phyloP scores from a whole-genome alignment of 2,329 filamentous ascomycete species.

The Calonectria montana region DNA sequence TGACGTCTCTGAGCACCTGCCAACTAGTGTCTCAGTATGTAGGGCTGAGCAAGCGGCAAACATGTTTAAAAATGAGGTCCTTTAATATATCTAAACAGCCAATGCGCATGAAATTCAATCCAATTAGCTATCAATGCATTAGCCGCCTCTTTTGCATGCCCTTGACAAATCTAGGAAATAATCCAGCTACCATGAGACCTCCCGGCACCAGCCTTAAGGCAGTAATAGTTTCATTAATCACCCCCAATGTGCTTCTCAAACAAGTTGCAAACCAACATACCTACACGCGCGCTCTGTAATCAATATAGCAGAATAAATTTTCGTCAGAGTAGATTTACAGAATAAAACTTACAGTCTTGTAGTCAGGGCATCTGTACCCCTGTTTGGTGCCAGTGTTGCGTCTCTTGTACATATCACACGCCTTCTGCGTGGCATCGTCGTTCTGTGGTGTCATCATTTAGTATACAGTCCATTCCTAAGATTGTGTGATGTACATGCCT shows the following conservation, averaged over 20 bases:
- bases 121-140: not conserved
- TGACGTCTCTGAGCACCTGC: no score
- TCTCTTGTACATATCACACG: slow-evolving; percentile 6
- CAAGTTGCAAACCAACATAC: not conserved
- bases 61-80: no score
- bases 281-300: not conserved
- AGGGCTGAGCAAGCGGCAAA: no score
- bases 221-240: not conserved
- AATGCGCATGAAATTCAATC: not conserved
- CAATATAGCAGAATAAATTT: not conserved
- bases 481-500: not conserved
- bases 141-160: not conserved
- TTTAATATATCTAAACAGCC: no score
- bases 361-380: slow-evolving; percentile 20
- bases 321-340: no score
- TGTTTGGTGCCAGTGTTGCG: slow-evolving; percentile 17
- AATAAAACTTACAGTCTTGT: not conserved
- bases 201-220: not conserved
- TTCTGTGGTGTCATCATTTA: not conserved
- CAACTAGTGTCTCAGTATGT: no score
- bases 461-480: not conserved
- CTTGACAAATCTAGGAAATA: not conserved
- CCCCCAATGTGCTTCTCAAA: not conserved
- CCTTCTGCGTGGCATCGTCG: slow-evolving; percentile 5
- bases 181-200: not conserved